Base-by-base conservation (phyloP, 495 filamentous ascomycete genomes). In the Penicillium goetzii region DNA sequence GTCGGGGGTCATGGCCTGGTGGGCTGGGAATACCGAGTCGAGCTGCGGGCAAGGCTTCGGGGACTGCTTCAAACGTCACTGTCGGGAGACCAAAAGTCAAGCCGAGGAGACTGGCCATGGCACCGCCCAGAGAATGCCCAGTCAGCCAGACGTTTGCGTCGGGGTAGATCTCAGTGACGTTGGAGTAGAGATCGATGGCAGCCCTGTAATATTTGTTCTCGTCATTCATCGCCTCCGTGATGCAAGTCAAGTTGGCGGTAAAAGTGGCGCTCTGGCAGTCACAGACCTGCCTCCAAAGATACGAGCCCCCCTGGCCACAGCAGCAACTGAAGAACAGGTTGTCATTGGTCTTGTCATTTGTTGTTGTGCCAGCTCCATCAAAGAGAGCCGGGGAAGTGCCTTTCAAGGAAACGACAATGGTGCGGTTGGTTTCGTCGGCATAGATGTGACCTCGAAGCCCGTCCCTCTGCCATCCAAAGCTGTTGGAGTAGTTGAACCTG, bases 301-400 rank as follows among this genome's bases (percentile, higher is more conserved):
- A 90, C 17, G 91, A 90, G 0, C 92, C 91, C 61, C 96, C 92
- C 78, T 97, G 91, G 12, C 87, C 95, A 78, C 95, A 99, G 72
- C 95, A 99, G 78, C 95, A 99, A 71, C 93, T 93, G 79, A 97
- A 97, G 73, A 94, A 96, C 10, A 99, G 84, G 71, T 99, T 99
- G 73, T 99, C 95, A 72, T 99, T 99, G 53, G 91, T 79, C 75
- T 99, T 99, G 77, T 99, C 95, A 70, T 97, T 97, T 5, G 93
- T 97, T 0, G 93, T 97, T 0, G 95, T 97, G 14, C 92, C 93
- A 10, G 92, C 90, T 4, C 95, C 95, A 73, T 98, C 95, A 72
- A 97, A 98, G 11, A 98, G 87, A 12, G 96, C 95, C 1, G 87
- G 84, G 0, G 92, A 90, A 7, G 92, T 97, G 21, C 94, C 93